Conservation (phyloP, 352 stramenopile species). For the Globisporangium okanoganense region DNA sequence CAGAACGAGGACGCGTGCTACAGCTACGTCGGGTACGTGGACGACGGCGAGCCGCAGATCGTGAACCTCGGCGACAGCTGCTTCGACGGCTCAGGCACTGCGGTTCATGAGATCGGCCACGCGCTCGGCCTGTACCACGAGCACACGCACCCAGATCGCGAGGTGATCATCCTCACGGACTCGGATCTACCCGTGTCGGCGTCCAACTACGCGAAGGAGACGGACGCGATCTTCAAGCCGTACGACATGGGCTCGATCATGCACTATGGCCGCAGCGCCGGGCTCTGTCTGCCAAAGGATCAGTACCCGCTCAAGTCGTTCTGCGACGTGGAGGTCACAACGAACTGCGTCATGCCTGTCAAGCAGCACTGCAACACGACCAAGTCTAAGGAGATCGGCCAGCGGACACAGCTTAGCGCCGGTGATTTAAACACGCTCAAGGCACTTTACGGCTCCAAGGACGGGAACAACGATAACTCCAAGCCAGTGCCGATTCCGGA, state of each 20-base stretch:
- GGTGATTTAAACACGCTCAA: conserved; percentile 67
- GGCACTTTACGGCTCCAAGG: conserved; percentile 44
- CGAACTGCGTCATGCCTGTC: conserved; percentile 66
- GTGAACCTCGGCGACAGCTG: conserved; percentile 69
- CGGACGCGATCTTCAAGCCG: conserved; percentile 48
- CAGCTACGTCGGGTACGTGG: conserved; percentile 68
- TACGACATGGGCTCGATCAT: conserved; percentile 78
- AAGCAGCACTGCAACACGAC: conserved; percentile 70
- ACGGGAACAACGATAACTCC: conserved; percentile 24
- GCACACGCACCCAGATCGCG: conserved; percentile 56
- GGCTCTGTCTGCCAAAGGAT: conserved; percentile 68
- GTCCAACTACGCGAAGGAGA: conserved; percentile 69
- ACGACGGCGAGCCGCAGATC: conserved; percentile 56
- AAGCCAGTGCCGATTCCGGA: conserved; percentile 27
- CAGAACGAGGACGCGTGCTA: conserved; percentile 71
- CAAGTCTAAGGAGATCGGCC: conserved; percentile 54
- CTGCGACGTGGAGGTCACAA: conserved; percentile 58
- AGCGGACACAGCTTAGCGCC: conserved; percentile 44
- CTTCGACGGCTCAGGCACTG: conserved; percentile 50
- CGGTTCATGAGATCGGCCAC: conserved; percentile 65
- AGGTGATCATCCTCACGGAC: conserved; percentile 72
- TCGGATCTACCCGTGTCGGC: conserved; percentile 51
- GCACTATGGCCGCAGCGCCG: conserved; percentile 63
- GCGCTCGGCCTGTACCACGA: conserved; percentile 67
- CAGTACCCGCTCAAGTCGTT: conserved; percentile 59